phyloP scores from a whole-genome alignment of 306 rosid genomes.

The Sphenostylis stenocarpa region DNA sequence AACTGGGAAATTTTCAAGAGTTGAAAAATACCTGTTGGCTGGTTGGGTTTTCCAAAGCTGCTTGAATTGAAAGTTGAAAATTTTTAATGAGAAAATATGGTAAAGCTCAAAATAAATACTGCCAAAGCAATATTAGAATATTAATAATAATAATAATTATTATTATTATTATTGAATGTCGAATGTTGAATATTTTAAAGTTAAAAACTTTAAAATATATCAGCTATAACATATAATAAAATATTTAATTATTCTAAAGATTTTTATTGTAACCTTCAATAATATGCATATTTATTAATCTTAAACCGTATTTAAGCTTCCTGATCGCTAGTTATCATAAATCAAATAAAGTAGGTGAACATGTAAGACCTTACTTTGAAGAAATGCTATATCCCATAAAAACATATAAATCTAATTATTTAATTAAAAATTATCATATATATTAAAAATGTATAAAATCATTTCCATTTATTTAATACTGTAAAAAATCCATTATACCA shows the following conservation, averaged over 20 bases:
- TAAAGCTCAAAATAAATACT: constrained; percentile 36
- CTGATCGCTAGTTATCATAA: background rate
- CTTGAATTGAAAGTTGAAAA: constrained; percentile 53
- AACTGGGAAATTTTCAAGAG: constrained; percentile 36
- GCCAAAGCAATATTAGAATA: constrained; percentile 22
- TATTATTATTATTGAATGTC: too few species aligned
- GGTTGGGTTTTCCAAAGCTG: constrained; percentile 54
- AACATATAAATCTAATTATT: constrained; percentile 46
- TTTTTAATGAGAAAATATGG: constrained; percentile 23
- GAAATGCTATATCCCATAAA: constrained; percentile 58
- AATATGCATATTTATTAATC: background rate
- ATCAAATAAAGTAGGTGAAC: constrained; percentile 31
- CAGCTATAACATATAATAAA: background rate
- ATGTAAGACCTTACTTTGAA: constrained; percentile 29
- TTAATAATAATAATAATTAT: background rate
- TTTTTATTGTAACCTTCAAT: background rate
- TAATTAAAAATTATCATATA: background rate
- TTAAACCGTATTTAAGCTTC: background rate
- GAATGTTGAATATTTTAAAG: background rate
- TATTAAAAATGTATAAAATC: background rate
- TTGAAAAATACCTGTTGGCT: constrained; percentile 46
- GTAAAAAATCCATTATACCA: background rate
- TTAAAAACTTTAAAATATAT: background rate
- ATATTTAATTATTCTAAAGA: background rate
- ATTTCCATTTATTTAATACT: background rate